Percentiles rank a stretch among this genome's conserved stretches.
These are phyloP conservation scores for Vitis vinifera DNA, from an alignment of 164 flowering plant species.

Conservation along the genomic window DNA sequence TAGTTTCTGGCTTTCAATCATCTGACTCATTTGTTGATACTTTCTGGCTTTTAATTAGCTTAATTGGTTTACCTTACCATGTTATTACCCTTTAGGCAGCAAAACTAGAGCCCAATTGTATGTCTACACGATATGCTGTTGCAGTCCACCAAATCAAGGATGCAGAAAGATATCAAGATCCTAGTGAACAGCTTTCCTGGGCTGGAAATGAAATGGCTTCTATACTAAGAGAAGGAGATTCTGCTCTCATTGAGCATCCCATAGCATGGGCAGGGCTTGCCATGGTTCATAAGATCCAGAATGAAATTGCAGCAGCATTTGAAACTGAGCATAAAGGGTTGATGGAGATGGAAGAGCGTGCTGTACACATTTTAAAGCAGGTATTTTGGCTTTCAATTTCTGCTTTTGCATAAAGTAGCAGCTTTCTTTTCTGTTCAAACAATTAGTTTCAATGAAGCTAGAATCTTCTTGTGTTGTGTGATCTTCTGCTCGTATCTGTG, in stretches of 20 bases:
- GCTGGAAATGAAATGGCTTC: constrained; percentile 99
- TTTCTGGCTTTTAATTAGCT: neutral
- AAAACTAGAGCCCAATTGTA: constrained; percentile 79
- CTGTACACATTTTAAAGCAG: constrained; percentile 71
- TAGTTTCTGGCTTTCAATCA: too few relatives aligned
- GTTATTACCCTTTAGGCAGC: constrained; percentile 55
- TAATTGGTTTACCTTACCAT: neutral
- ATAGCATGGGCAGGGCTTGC: constrained; percentile 94
- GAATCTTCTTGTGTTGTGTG: neutral
- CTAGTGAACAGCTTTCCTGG: constrained; percentile 77
- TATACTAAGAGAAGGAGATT: constrained; percentile 81
- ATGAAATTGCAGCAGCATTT: constrained; percentile 81
- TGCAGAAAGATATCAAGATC: constrained; percentile 88
- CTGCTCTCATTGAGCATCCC: constrained; percentile 54
- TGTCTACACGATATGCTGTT: constrained; percentile 85
- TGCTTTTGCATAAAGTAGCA: neutral
- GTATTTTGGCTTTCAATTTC: constrained; percentile 27
- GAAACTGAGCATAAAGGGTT: constrained; percentile 53
- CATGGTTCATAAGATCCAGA: constrained; percentile 83
- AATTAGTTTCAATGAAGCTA: neutral
- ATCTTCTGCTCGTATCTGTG: neutral
- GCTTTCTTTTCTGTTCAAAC: neutral
- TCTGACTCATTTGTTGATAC: neutral
- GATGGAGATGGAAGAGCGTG: constrained; percentile 73
- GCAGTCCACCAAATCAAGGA: constrained; percentile 85